phyloP scores from a whole-genome alignment of 2,329 filamentous ascomycete genomes.

The Colletotrichum incanum region DNA sequence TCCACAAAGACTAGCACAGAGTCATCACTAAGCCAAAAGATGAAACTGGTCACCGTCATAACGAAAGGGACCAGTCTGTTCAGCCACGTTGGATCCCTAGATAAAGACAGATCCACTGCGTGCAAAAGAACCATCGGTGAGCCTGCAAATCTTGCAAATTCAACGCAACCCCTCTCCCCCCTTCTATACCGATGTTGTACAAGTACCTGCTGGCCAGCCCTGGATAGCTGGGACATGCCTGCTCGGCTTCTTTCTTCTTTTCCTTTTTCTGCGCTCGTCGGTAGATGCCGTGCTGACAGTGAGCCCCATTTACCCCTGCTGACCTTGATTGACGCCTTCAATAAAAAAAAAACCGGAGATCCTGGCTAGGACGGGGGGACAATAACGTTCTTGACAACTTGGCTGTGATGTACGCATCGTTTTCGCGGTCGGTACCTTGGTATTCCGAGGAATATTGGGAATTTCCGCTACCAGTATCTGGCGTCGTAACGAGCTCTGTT shows the following conservation, averaged over 20 bases:
- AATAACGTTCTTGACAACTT: background rate
- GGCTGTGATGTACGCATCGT: background rate
- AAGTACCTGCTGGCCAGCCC: background rate
- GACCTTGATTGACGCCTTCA: background rate
- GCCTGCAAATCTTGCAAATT: background rate
- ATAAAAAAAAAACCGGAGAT: background rate
- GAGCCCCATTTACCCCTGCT: background rate
- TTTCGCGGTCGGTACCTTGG: background rate
- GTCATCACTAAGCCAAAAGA: conserved; percentile 6
- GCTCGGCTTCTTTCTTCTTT: background rate
- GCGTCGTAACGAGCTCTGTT: background rate
- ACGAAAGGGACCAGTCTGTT: conserved; percentile 2
- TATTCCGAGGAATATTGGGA: background rate
- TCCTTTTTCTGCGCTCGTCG: background rate
- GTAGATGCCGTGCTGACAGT: conserved; percentile 12
- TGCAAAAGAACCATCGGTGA: background rate
- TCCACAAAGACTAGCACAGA: conserved; percentile 17
- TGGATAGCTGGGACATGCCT: background rate
- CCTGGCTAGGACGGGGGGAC: background rate
- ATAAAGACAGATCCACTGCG: background rate
- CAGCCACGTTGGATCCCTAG: background rate
- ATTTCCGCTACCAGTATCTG: background rate
- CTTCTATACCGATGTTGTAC: background rate
- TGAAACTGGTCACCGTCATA: conserved; percentile 31
- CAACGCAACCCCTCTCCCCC: background rate